Base-by-base conservation (phyloP, 2,329 filamentous ascomycete species). In the Nectriaceae sp. region DNA sequence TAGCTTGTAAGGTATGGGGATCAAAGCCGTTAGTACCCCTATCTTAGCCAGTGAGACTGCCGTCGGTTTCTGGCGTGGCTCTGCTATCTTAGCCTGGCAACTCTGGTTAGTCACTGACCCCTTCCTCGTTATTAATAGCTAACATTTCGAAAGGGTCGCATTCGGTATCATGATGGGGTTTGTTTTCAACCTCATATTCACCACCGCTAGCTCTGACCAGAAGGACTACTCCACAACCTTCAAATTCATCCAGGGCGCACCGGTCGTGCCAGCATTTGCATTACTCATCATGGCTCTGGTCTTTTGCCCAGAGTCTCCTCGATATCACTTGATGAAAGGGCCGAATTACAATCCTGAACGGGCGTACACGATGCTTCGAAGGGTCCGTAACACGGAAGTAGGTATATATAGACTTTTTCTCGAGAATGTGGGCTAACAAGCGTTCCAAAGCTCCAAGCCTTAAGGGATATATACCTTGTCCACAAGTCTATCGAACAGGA, bases 21-120 rank as follows among this genome's bases (percentile, higher is more conserved):
- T 77, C 21, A 77, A 77, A 50, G 75, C 75, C 1, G 73, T 76
- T 29, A 77, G 73, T 31, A 73, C 74, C 0, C 71, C 75, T 1
- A 75, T 77, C 15, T 63, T 77, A 3, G 74, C 74, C 3, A 72
- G 71, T 6, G 75, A 77, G 55, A 75, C 73, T 0, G 71, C 74
- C 0, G 66, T 75, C 13, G 71, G 73, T 0, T 76, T 71, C 51
- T 77, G 75, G 75, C 65, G 75, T 57, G 75, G 75, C 2, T 74
- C 72, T 11, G 72, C 71, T 2, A 73, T 76, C 15, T 64, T 77
- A 0, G 72, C 71, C 4, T 77, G 75, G 74, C 75, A 77, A 35
- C 59, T 77, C 2, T 75, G 72, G 71, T 29, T 29, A 6, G 24
- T 29, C 13, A 6, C 13, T 29, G 13, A 29, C 24, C 13, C 13